These are phyloP conservation scores for Collybiopsis confluens DNA, from an alignment of 768 basidiomycete genomes.

Conservation along the genomic window DNA sequence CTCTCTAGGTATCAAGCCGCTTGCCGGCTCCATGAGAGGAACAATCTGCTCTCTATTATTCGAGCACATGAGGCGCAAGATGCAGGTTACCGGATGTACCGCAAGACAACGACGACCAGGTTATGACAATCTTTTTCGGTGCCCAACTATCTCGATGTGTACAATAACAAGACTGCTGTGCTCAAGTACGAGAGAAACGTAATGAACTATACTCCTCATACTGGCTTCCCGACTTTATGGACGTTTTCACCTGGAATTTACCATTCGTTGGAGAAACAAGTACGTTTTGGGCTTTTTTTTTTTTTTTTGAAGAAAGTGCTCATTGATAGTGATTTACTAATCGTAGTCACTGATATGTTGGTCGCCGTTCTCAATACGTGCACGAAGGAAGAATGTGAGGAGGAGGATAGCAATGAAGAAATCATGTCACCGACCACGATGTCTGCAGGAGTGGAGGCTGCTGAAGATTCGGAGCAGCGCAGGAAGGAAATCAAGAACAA, in stretches of 20 bases:
- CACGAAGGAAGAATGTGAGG: constrained; percentile 94
- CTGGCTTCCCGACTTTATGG: constrained; percentile 99
- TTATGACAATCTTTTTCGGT: constrained; percentile 99
- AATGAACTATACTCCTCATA: constrained; percentile 93
- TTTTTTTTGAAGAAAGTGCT: neutral
- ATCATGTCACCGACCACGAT: constrained; percentile 32
- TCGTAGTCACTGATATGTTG: constrained; percentile 95
- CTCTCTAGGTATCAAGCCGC: constrained; percentile 84
- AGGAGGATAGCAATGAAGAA: constrained; percentile 57
- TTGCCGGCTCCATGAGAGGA: constrained; percentile 94
- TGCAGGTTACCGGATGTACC: constrained; percentile 99
- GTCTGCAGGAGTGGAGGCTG: constrained; percentile 30
- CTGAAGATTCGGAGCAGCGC: constrained; percentile 61
- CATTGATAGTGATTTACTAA: neutral
- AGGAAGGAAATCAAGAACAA: constrained; percentile 96
- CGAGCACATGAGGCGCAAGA: constrained; percentile 98
- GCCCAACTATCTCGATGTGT: constrained; percentile 97
- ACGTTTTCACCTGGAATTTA: constrained; percentile 97
- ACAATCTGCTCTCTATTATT: constrained; percentile 94
- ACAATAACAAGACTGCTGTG: constrained; percentile 98
- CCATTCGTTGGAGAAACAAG: constrained; percentile 99
- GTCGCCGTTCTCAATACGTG: constrained; percentile 95
- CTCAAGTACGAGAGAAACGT: constrained; percentile 99
- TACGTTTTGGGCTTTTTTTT: constrained; percentile 42
- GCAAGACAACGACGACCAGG: constrained; percentile 98